Base-by-base conservation (phyloP, 148 eudicot species). In the Camellia japonica region DNA sequence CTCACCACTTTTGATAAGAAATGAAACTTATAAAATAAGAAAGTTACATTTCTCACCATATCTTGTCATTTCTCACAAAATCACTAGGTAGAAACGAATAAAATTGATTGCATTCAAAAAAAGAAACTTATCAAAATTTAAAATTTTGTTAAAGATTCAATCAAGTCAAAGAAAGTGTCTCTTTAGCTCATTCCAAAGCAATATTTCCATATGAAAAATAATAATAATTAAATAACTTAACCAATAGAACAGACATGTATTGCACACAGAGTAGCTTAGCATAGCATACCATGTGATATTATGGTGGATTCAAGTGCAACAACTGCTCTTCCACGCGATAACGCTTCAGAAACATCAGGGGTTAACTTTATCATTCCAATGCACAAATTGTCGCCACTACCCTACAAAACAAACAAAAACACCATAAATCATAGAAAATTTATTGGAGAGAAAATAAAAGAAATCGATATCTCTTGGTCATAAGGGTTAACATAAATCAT, bases 251-350 rank as follows among this genome's bases (percentile, higher is more conserved):
- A 23, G 30, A 1, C 52, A 43, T 38, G 12, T 2, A 59, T 10
- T 18, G 13, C 44, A 55, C 11, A 44, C 43, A 52, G 42, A 62
- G 80, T 0, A 54, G 67, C 15, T 1, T 30, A 30, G 38, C 38
- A 30, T 30, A 18, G 72, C 78, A 66, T 85, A 95, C 99, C 99
- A 86, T 96, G 99, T 74, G 92, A 89, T 68, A 96, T 96, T 46
- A 96, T 93, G 23, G 99, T 96, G 46, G 99, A 96, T 76, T 96
- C 99, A 14, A 96, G 87, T 63, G 98, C 99, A 79, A 96, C 97
- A 84, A 96, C 94, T 1, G 95, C 84, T 75, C 86, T 87, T 75
- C 98, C 97, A 73, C 51, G 84, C 41, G 93, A 86, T 62, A 96
- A 75, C 82, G 99, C 99, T 83, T 86, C 87, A 41, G 92, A 87